Conservation (phyloP, 257 asterid species). For the Lithospermum erythrorhizon region DNA sequence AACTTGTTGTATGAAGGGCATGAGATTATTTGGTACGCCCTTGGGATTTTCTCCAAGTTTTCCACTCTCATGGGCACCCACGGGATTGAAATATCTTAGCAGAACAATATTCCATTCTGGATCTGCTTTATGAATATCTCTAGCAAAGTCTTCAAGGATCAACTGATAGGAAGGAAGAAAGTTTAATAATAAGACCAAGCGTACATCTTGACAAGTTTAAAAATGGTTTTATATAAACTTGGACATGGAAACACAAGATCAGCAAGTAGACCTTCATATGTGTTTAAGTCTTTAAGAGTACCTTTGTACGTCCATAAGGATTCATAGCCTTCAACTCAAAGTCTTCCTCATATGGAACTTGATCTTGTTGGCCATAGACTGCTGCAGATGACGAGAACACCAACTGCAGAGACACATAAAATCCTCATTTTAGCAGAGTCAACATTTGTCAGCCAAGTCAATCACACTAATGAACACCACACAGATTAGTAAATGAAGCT, state of each 20-base stretch:
- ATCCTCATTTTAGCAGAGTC: slow-evolving; percentile 1
- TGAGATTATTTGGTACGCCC: slow-evolving; percentile 94
- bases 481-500: too few relatives aligned
- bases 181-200: background rate
- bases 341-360: slow-evolving; percentile 79
- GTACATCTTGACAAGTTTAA: background rate
- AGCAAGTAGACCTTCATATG: background rate
- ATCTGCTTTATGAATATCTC: slow-evolving; percentile 68
- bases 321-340: slow-evolving; percentile 81
- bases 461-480: background rate
- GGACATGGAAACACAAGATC: too few relatives aligned
- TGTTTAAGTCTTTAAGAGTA: slow-evolving; percentile 6
- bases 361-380: slow-evolving; percentile 88
- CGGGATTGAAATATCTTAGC: slow-evolving; percentile 91
- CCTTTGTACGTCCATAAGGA: slow-evolving; percentile 98
- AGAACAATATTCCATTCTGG: slow-evolving; percentile 71
- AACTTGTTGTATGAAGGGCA: slow-evolving; percentile 93
- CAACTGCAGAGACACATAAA: slow-evolving; percentile 36
- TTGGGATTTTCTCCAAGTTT: slow-evolving; percentile 86
- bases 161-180: slow-evolving; percentile 28
- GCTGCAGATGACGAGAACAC: slow-evolving; percentile 97
- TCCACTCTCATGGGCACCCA: slow-evolving; percentile 93
- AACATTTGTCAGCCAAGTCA: background rate
- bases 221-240: background rate
- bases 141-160: slow-evolving; percentile 85